Evolutionary conservation across 352 stramenopile species (phyloP), one percentile per base, ranked within the genome.

Genomic region (Pythium diclinum): DNA sequence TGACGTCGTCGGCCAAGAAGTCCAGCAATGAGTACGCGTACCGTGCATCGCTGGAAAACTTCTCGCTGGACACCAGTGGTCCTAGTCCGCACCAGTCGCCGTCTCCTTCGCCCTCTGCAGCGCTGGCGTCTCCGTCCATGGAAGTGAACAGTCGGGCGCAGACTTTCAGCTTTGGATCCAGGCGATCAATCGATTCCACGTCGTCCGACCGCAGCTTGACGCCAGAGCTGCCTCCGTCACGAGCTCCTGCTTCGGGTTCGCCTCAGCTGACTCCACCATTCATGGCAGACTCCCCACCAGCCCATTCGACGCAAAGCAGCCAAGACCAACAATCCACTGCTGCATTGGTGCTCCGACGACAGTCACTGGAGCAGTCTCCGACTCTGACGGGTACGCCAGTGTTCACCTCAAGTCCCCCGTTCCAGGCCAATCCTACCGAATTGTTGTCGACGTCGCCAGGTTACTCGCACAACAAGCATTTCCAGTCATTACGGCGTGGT

Each of bases 391-490:
- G 59, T 13, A 63, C 82, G 19, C 57, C 77, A 30, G 60, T 69
- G 23, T 81, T 86, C 42, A 67, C 64, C 1, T 73, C 71, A 1
- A 92, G 81, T 48, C 84, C 84, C 17, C 79, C 81, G 11, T 91
- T 91, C 25, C 75, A 88, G 66, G 72, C 77, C 4, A 91, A 90
- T 49, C 81, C 84, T 1, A 75, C 76, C 13, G 84, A 92, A 48
- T 46, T 92, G 32, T 63, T 90, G 7, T 92, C 82, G 3, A 90
- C 81, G 2, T 91, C 84, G 3, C 84, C 84, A 30, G 84, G 78
- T 0, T 91, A 91, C 60, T 86, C 77, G 13, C 87, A 89, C 68
- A 87, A 73, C 63, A 92, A 87, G 64, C 85, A 87, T 32, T 88
- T 78, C 44, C 69, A 68, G 30, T 54, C 55, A 2, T 83, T 53